Base-by-base conservation (phyloP, 225 moss, liverwort and hornwort species). In the Anthoceros angustus region DNA sequence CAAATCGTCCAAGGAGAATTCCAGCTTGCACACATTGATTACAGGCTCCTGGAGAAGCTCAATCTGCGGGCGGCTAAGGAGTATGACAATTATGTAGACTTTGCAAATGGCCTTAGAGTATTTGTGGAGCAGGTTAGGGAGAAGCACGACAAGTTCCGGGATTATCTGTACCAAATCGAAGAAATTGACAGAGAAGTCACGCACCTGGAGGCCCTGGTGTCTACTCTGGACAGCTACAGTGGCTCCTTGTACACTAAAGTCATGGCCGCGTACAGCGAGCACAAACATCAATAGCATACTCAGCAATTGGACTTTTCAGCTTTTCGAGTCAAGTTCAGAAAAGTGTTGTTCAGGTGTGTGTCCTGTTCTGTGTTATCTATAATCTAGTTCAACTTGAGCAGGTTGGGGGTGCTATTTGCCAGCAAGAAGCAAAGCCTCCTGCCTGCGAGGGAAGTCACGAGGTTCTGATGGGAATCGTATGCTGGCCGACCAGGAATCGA, bases 131-230 rank as follows among this genome's bases (percentile, higher is more conserved):
- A 74, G 41, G 72, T 86, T 74, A 91, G 82, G 79, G 76, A 75
- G 62, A 88, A 88, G 75, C 90, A 88, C 26, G 79, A 95, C 18
- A 83, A 69, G 2, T 80, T 86, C 66, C 72, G 74, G 42, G 75
- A 77, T 26, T 88, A 77, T 66, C 61, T 91, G 42, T 72, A 73
- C 43, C 70, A 80, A 67, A 87, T 88, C 39, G 91, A 95, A 67
- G 83, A 76, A 25, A 91, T 95, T 62, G 95, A 88, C 66, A 71
- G 77, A 38, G 80, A 88, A 76, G 85, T 85, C 55, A 90, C 91
- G 46, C 79, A 88, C 61, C 75, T 95, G 64, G 88, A 91, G 80
- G 94, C 83, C 15, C 72, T 95, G 68, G 88, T 91, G 20, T 85
- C 86, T 42, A 90, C 83, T 18, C 73, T 95, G 32, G 86, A 95